Evolutionary conservation across 176 grass and related monocot genomes (phyloP), one percentile per base, ranked within the genome.

Genomic region (Leersia perrieri): DNA sequence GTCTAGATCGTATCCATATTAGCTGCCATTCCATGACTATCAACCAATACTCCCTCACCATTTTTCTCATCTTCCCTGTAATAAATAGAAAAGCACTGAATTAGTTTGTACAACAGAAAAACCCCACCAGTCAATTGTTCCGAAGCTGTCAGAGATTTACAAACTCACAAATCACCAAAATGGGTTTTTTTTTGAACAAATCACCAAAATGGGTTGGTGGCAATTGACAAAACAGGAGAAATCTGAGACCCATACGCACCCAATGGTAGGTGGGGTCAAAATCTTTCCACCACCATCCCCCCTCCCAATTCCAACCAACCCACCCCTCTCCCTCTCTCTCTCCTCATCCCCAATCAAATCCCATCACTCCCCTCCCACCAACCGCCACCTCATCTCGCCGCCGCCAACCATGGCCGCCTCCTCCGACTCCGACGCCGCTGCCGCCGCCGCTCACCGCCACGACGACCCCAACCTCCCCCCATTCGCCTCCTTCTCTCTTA

Each of bases 401-500:
- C 67, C 36, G 60, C 12, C 47, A 68, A n/a, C n/a, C 49, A 87
- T 78, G 74, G 76, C 78, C 13, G 30, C 82, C 88, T 23, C 82
- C 81, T 74, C 83, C 66, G 82, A 78, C 60, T 42, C 32, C 42
- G 33, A 72, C 79, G 27, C 83, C 83, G 63, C 72, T 70, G 73
- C 86, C 75, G n/a, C 85, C 83, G 69, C 76, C 70, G 73, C 86
- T 25, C 87, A 69, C 15, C 72, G 23, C 9, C 80, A 60, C 51
- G 85, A 87, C 40, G 86, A 89, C 38, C 81, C 60, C 7, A 82
- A 7, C 61, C 86, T 88, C 67, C 86, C 95, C 47, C 1, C 49
- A 53, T 86, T 91, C 60, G 80, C 91, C 29, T 82, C 90, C 82
- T 90, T 90, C 72, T 84, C 90, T 1, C 86, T 93, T 76, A 64